Base-by-base conservation (phyloP, 352 stramenopile genomes). In the Globisporangium emineosum region DNA sequence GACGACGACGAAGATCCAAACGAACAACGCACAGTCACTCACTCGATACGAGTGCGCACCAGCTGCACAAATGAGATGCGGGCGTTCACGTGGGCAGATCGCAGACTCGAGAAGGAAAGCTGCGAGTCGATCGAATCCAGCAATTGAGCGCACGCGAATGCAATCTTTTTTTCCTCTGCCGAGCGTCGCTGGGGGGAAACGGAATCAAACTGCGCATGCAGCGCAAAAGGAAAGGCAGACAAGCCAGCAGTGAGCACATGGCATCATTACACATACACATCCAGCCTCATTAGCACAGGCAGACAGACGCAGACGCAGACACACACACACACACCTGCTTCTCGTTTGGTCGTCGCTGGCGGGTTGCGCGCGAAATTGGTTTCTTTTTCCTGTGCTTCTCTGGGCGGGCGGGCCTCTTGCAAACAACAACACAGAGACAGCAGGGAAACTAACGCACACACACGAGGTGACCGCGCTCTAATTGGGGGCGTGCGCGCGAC, bases 331-430 rank as follows among this genome's bases (percentile, higher is more conserved):
- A n/a, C 51, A 57, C 51, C 51, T 57, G 27, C 9, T 27, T 30
- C 27, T 40, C 50, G 50, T 17, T 55, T 55, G 23, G 49, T 54
- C 47, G 47, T 52, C 47, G n/a, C 29, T 13, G 9, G 12, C n/a
- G 51, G 1, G 27, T 56, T 19, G 29, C 51, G 51, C 51, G 51
- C 51, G 51, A 57, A 57, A 57, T 57, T 57, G 51, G 51, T 57
- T 57, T 57, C 51, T 57, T 57, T 40, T 43, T 37, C 30, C 25
- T 33, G 32, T 13, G 27, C 29, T 54, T 54, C 47, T 54, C 47
- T 35, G n/a, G 29, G 3, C 27, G 29, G 51, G 27, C 17, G 51
- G 51, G 7, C 27, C 27, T 30, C 29, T 43, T 33, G 32, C 50
- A 25, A n/a, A 30, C 49, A 40, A 29, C 25, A 19, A 51, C 45